These are phyloP conservation scores for Amphicarpaea edgeworthii DNA, from an alignment of 306 rosid species.

Conservation along the genomic window DNA sequence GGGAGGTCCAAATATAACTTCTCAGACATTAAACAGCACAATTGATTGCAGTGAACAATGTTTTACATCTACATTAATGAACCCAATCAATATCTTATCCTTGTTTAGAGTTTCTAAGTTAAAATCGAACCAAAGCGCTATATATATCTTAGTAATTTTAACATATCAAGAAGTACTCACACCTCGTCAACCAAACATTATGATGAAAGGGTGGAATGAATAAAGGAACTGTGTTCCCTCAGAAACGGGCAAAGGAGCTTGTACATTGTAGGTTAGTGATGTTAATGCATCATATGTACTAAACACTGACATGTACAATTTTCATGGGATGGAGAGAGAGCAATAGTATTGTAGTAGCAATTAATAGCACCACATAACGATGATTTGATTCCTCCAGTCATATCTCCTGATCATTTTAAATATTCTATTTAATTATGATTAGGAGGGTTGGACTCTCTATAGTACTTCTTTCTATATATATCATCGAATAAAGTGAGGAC, in stretches of 20 bases:
- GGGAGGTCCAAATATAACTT: background rate
- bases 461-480: background rate
- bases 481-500: conserved; percentile 30
- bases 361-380: conserved; percentile 10
- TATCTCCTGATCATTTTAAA: background rate
- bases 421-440: conserved; percentile 20
- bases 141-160: background rate
- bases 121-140: background rate
- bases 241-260: background rate
- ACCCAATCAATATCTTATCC: background rate
- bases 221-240: conserved; percentile 18
- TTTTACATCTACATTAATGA: background rate
- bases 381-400: conserved; percentile 26
- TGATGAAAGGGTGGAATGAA: conserved; percentile 18
- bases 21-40: background rate
- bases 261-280: conserved; percentile 23
- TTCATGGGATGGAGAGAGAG: conserved; percentile 19
- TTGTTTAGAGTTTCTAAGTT: conserved; percentile 5
- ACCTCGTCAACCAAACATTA: background rate
- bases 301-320: conserved; percentile 21
- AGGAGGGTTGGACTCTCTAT: background rate
- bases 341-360: no score
- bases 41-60: background rate
- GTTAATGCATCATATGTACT: conserved; percentile 30
- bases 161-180: background rate